Percentiles rank a stretch among this genome's conserved stretches.
Evolutionary conservation across 176 grass and related monocot species (phyloP).

Genomic region (Saccharum officinarum): DNA sequence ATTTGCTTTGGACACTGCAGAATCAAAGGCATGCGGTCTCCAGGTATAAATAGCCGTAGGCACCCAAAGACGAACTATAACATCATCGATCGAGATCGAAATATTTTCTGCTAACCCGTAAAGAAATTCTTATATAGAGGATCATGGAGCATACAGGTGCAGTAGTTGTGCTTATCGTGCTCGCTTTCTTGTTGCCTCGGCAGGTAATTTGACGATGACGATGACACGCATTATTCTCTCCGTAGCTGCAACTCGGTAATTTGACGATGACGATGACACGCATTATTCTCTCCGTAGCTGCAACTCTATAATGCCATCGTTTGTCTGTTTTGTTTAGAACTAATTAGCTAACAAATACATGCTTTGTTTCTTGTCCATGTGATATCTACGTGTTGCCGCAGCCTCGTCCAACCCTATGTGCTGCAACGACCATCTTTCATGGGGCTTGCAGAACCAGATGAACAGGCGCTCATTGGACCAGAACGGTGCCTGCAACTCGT

Average conservation of each 20-base stretch:
- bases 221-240: too few relatives aligned
- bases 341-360: too few relatives aligned
- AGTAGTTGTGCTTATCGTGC: not conserved
- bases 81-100: too few relatives aligned
- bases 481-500: not conserved
- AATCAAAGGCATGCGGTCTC: not conserved
- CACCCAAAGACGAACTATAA: not conserved
- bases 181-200: not conserved
- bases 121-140: too few relatives aligned
- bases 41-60: not conserved
- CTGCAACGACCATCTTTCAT: not conserved
- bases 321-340: too few relatives aligned
- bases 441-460: not conserved
- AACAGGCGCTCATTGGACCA: not conserved
- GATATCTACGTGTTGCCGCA: not conserved
- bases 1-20: not conserved
- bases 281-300: not conserved
- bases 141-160: not conserved
- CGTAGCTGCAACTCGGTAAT: too few relatives aligned
- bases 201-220: conserved; percentile 1
- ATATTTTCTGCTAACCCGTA: too few relatives aligned
- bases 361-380: too few relatives aligned
- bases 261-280: not conserved
- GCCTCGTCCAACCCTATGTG: not conserved
- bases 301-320: not conserved